Evolutionary conservation across 1,284 basidiomycete species (phyloP).

Genomic region (Ceratobasidium sp.): DNA sequence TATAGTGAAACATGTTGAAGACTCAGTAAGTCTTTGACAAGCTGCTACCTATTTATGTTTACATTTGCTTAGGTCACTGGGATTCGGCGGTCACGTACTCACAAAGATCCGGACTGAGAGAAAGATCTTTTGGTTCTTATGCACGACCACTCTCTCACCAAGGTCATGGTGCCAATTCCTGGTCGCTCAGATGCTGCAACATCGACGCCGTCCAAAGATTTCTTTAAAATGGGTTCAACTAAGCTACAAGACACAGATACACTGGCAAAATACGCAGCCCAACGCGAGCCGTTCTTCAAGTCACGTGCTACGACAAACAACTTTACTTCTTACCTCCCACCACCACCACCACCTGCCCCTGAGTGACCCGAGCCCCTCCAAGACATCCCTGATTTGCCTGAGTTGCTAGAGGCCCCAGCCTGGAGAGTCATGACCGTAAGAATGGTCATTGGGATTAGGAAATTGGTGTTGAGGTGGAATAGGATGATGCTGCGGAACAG

Average conservation of each 20-base stretch:
- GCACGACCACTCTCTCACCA: background rate
- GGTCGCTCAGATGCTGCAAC: background rate
- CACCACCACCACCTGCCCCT: background rate
- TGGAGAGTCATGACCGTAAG: too few relatives aligned
- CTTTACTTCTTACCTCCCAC: background rate
- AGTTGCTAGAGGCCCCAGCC: too few relatives aligned
- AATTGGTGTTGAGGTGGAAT: too few relatives aligned
- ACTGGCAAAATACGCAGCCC: background rate
- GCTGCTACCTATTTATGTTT: too few relatives aligned
- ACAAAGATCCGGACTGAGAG: conserved; percentile 9
- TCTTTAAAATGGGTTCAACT: background rate
- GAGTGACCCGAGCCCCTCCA: background rate
- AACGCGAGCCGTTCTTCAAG: background rate
- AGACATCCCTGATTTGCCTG: too few relatives aligned
- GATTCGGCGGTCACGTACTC: background rate
- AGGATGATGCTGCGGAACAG: too few relatives aligned
- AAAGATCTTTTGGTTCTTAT: background rate
- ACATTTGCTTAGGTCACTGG: conserved; percentile 2
- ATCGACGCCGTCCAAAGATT: background rate
- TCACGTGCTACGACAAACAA: background rate
- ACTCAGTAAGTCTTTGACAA: too few relatives aligned
- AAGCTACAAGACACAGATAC: background rate
- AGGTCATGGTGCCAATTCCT: background rate
- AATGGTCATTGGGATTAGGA: too few relatives aligned
- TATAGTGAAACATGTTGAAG: background rate